phyloP scores from a whole-genome alignment of 805 yeast genomes.

The Candida parachauliodes region DNA sequence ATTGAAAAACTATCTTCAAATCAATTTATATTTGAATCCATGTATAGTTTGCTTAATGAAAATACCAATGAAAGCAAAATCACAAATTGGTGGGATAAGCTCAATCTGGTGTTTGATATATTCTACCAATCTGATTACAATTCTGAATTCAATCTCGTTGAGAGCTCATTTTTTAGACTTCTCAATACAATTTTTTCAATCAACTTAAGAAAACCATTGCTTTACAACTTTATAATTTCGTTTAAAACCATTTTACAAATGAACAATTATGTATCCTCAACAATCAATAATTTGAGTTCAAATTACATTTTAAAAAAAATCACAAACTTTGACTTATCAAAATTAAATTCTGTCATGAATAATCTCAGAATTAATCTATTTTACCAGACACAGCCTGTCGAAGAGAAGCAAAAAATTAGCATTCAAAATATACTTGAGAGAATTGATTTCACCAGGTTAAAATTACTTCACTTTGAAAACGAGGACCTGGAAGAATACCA shows the following conservation, averaged over 20 bases:
- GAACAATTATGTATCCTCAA: constrained; percentile 5
- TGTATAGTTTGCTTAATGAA: constrained; percentile 6
- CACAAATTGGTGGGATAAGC: neutral
- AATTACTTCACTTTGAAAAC: constrained; percentile 9
- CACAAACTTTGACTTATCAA: neutral
- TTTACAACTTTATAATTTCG: constrained; percentile 9
- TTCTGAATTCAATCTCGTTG: constrained; percentile 7
- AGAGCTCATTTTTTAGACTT: constrained; percentile 11
- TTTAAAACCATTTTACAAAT: constrained; percentile 1
- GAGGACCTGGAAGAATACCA: constrained; percentile 17
- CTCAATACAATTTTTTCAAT: constrained; percentile 12
- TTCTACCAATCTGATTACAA: neutral
- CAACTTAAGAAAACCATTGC: constrained; percentile 12
- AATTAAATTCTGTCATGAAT: constrained; percentile 4
- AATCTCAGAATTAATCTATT: constrained; percentile 8
- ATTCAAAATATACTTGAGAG: constrained; percentile 14
- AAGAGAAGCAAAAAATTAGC: constrained; percentile 4
- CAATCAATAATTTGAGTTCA: constrained; percentile 7
- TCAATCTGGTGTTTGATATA: neutral
- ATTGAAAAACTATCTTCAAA: constrained; percentile 23
- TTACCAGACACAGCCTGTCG: constrained; percentile 6
- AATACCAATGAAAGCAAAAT: neutral
- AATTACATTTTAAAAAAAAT: constrained; percentile 3
- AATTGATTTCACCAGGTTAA: constrained; percentile 4
- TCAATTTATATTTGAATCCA: constrained; percentile 19